Base-by-base conservation (phyloP, 2,329 filamentous ascomycete genomes). In the Cladosporium velox region DNA sequence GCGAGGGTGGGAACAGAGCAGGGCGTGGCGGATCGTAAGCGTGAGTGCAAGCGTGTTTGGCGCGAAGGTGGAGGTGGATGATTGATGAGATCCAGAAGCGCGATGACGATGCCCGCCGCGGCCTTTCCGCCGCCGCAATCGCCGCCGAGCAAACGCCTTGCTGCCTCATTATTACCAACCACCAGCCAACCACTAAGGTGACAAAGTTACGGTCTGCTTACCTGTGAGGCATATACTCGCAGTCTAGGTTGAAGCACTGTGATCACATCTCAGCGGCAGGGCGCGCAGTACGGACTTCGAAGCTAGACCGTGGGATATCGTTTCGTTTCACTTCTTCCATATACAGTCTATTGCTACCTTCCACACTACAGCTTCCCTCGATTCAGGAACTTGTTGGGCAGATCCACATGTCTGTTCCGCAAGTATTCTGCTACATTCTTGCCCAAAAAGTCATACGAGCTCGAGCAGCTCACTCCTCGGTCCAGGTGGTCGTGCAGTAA, bases 341-440 rank as follows among this genome's bases (percentile, higher is more conserved):
- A 34, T 18, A 55, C n/a, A 2, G 4, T 14, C 18, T 55, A 28
- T 24, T 14, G 24, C 32, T 41, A 58, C 24, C 24, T 24, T 24
- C 24, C 24, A n/a, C 8, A 38, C 55, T 55, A 75, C 30, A 77
- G 49, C 64, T 69, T 74, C 2, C 75, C 75, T 32, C 74, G 65
- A 47, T 69, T 71, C 69, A 77, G 65, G 65, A 76, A 77, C 65
- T 68, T 73, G 2, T 68, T 66, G 2, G 75, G 75, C 44, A 77
- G 28, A 60, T 76, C 73, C 8, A 77, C 74, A 66, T 71, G 64
- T 49, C 69, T 72, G 49, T 70, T 65, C 18, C 75, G 66, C 58
- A 77, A 21, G 52, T 70, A 77, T 68, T 77, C 75, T 3, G 73
- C 75, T 15, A 75, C 72, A 68, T 76, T 76, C 70, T 77, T 77